phyloP scores from a whole-genome alignment of 2,329 filamentous ascomycete species.

The Alternaria angustiovoidea region DNA sequence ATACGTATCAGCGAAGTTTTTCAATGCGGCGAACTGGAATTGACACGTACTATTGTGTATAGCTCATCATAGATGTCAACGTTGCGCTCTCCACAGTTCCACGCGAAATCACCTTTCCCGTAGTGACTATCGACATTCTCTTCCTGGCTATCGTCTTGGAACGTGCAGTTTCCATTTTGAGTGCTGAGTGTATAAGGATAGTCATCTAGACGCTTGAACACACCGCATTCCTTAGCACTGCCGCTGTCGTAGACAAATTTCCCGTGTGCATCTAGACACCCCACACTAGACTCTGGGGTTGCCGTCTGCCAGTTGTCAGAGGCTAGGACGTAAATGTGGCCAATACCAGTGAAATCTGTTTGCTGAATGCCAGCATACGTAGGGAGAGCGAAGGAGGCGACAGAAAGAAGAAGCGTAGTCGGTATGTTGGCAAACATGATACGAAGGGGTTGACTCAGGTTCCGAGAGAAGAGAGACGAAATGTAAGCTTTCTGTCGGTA shows the following conservation, averaged over 20 bases:
- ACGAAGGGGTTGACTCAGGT: neutral
- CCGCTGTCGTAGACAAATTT: conserved; percentile 26
- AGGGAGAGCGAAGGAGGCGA: conserved; percentile 16
- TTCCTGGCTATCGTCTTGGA: conserved; percentile 35
- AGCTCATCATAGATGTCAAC: conserved; percentile 37
- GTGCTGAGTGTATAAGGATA: conserved; percentile 44
- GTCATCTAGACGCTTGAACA: conserved; percentile 26
- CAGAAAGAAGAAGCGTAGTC: conserved; percentile 17
- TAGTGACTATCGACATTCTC: conserved; percentile 43
- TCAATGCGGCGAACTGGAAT: neutral
- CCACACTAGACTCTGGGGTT: conserved; percentile 34
- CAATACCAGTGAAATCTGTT: conserved; percentile 40
- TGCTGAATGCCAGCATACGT: conserved; percentile 30
- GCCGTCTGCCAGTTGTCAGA: conserved; percentile 38
- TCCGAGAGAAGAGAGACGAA: conserved; percentile 4
- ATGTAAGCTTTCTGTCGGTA: neutral
- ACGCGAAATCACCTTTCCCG: conserved; percentile 37
- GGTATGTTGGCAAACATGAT: conserved; percentile 16
- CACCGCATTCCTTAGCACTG: conserved; percentile 28
- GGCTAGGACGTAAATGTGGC: conserved; percentile 41
- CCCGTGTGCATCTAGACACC: conserved; percentile 38
- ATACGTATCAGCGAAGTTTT: neutral
- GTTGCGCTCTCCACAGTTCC: conserved; percentile 32
- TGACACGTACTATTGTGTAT: conserved; percentile 44
- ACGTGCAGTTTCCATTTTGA: conserved; percentile 42